Base-by-base conservation (phyloP, 2,329 filamentous ascomycete genomes). In the Arthroderma uncinatum region DNA sequence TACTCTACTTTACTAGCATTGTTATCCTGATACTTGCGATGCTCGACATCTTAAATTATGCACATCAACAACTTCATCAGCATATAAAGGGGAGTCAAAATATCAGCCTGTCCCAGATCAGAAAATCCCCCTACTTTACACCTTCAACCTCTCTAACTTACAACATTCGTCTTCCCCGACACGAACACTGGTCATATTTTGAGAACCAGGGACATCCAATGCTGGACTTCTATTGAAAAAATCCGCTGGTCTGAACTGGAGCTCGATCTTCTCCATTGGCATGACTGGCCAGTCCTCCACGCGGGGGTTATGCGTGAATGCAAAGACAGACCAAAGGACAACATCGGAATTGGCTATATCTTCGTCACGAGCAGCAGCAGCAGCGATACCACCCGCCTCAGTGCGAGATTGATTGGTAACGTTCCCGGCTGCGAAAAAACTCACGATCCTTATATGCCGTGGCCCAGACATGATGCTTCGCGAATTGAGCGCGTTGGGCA, bases 281-380 rank as follows among this genome's bases (percentile, higher is more conserved):
- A 68, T 69, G 19, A 79, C 75, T 2, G 76, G 76, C 73, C 74
- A 79, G 60, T 78, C 77, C 62, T 79, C 77, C 1, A 74, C 68
- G n/a, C 76, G 62, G 6, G 77, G 77, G 57, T 78, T 79, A 61
- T 79, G 77, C 23, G 76, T 79, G 55, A 78, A 62, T 0, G 75
- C 76, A 66, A 79, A 79, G 0, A 74, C 71, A 57, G 69, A 73
- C 76, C 76, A 79, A 0, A 79, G 62, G 1, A 80, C 77, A 2
- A 79, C 64, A 61, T 80, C 77, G 14, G 72, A 69, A 58, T 78
- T 66, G 7, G 66, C 63, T 0, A 77, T 70, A 7, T 68, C 62
- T 5, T 78, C 74, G 7, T 73, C 69, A 1, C 76, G 65, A 8
- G 69, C 70, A 1, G 70, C 72, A 56, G 73, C 75, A 57, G 77